Conservation (phyloP, 1,139 yeast species). For the Trichomonascaceae sp. region DNA sequence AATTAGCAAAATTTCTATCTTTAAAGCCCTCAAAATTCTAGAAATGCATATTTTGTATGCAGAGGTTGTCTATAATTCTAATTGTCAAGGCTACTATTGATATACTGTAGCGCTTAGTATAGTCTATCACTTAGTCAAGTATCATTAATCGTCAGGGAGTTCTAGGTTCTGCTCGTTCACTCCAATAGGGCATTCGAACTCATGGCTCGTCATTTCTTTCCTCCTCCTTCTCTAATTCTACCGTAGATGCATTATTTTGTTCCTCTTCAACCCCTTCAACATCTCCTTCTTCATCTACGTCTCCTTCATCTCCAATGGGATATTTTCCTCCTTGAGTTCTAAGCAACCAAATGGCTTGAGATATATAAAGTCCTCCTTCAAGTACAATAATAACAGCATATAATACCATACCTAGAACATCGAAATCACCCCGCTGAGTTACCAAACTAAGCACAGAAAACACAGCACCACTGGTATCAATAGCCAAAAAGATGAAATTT, state of each 20-base stretch:
- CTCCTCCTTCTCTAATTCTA: neutral
- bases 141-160: no score
- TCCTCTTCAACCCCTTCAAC: neutral
- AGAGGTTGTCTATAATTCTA: neutral
- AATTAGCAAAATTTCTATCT: neutral
- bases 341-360: conserved; percentile 68
- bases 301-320: conserved; percentile 1
- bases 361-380: conserved; percentile 69
- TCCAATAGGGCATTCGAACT: no score
- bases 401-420: conserved; percentile 69
- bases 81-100: neutral
- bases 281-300: conserved; percentile 3
- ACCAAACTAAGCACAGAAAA: conserved; percentile 56
- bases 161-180: no score
- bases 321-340: conserved; percentile 36
- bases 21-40: neutral
- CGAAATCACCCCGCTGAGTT: conserved; percentile 40
- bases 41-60: neutral
- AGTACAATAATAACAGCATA: conserved; percentile 65
- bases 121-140: no score
- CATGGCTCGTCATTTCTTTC: neutral
- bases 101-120: neutral
- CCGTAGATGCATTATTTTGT: neutral
- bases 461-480: conserved; percentile 79
- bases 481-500: conserved; percentile 68